These are phyloP conservation scores for Sphaerulina vaccinii DNA, from an alignment of 2,329 filamentous ascomycete genomes.

Conservation along the genomic window DNA sequence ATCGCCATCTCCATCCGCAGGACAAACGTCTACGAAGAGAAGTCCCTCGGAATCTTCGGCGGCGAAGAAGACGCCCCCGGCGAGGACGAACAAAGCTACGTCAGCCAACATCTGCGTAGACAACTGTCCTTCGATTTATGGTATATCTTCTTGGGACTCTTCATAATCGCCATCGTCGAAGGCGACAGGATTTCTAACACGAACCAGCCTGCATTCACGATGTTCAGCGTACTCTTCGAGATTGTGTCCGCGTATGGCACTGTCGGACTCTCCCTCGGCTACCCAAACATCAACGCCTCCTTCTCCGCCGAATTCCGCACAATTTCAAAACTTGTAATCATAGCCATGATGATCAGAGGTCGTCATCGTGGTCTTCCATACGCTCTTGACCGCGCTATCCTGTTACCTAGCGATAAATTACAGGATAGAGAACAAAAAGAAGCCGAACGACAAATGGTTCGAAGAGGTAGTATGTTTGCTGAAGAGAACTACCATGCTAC, in stretches of 20 bases:
- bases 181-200: slow-evolving; percentile 65
- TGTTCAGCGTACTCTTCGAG: slow-evolving; percentile 69
- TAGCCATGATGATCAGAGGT: slow-evolving; percentile 66
- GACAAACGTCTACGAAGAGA: slow-evolving; percentile 96
- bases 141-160: slow-evolving; percentile 93
- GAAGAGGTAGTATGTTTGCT: slow-evolving; percentile 30
- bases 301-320: slow-evolving; percentile 79
- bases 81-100: slow-evolving; percentile 70
- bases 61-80: slow-evolving; percentile 52
- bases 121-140: slow-evolving; percentile 97
- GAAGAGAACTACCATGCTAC: slow-evolving; percentile 19
- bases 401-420: slow-evolving; percentile 65
- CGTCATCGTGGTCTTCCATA: slow-evolving; percentile 65
- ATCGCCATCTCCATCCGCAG: slow-evolving; percentile 92
- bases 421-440: slow-evolving; percentile 58
- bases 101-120: slow-evolving; percentile 84
- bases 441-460: slow-evolving; percentile 34
- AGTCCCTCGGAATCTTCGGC: slow-evolving; percentile 72
- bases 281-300: slow-evolving; percentile 70
- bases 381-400: slow-evolving; percentile 67
- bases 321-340: slow-evolving; percentile 64
- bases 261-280: slow-evolving; percentile 86
- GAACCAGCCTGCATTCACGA: slow-evolving; percentile 54
- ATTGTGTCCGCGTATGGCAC: slow-evolving; percentile 91
- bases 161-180: slow-evolving; percentile 88